phyloP scores from a whole-genome alignment of 192 early-diverging fungal species.

The Glomus cerebriforme region DNA sequence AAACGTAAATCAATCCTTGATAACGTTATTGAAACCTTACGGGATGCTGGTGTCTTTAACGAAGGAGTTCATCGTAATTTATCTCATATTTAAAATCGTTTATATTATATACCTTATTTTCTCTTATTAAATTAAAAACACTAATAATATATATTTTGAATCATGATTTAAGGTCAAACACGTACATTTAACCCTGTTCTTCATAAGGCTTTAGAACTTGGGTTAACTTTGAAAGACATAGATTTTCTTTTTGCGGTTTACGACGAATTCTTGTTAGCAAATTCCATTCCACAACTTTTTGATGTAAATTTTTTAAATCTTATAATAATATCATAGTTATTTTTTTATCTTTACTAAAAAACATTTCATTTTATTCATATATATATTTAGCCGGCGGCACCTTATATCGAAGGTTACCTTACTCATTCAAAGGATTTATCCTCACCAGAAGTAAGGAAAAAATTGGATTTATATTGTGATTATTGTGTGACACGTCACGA shows the following conservation, averaged over 20 bases:
- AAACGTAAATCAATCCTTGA: slow-evolving; percentile 12
- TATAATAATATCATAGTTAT: background rate
- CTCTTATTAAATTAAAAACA: background rate
- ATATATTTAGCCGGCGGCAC: slow-evolving; percentile 9
- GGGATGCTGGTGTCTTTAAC: slow-evolving; percentile 21
- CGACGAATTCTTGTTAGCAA: slow-evolving; percentile 24
- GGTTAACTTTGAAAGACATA: slow-evolving; percentile 12
- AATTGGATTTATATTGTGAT: slow-evolving; percentile 33
- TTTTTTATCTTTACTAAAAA: background rate
- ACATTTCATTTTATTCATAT: background rate
- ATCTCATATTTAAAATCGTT: background rate
- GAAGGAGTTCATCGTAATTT: slow-evolving; percentile 9
- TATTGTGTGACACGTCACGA: slow-evolving; percentile 13
- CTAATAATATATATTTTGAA: background rate
- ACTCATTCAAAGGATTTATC: background rate
- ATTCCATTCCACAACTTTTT: slow-evolving; percentile 25
- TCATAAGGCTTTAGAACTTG: slow-evolving; percentile 25
- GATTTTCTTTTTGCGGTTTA: slow-evolving; percentile 27
- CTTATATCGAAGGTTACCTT: slow-evolving; percentile 30
- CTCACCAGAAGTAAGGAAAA: background rate
- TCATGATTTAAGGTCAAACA: background rate
- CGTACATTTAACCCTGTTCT: slow-evolving; percentile 7
- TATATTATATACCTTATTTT: background rate
- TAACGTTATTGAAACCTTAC: slow-evolving; percentile 8
- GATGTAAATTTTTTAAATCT: background rate